A percentile compares a stretch with the other conserved stretches of the same genome.
Evolutionary conservation across 495 filamentous ascomycete genomes (phyloP).

Genomic region (Penicillium bialowiezense): DNA sequence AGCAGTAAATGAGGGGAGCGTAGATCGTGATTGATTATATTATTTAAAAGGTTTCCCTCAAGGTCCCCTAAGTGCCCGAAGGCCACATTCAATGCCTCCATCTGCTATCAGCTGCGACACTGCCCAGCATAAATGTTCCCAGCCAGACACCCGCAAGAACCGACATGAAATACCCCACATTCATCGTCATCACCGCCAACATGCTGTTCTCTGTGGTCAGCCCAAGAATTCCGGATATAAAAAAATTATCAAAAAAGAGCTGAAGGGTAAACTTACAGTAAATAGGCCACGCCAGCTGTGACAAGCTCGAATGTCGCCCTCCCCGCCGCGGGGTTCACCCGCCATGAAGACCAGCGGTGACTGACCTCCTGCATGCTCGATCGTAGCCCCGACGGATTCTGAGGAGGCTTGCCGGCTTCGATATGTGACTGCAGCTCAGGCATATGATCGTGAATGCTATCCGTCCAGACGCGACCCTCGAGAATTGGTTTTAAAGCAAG

Average conservation of each 20-base stretch:
- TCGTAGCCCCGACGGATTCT: constrained; percentile 3
- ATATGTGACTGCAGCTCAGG: constrained; percentile 4
- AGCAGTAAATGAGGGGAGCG: not conserved
- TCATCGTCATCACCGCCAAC: constrained; percentile 36
- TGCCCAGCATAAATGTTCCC: constrained; percentile 31
- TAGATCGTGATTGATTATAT: not conserved
- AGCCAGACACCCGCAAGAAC: constrained; percentile 27
- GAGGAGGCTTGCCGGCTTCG: not conserved
- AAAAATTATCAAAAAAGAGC: not conserved
- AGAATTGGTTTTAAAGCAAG: constrained; percentile 23
- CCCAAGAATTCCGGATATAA: not conserved
- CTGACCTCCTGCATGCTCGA: constrained; percentile 18
- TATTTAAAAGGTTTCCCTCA: not conserved
- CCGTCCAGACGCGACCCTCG: constrained; percentile 21
- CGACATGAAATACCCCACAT: constrained; percentile 31
- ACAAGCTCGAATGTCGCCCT: constrained; percentile 23
- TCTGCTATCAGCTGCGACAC: constrained; percentile 24
- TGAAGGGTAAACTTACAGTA: constrained; percentile 16
- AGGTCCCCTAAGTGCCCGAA: not conserved
- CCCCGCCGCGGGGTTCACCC: constrained; percentile 22
- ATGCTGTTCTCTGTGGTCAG: constrained; percentile 15
- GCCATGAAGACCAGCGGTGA: constrained; percentile 27
- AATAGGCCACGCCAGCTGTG: constrained; percentile 24
- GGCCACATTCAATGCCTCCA: constrained; percentile 17
- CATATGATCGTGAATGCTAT: constrained; percentile 14